Conservation (phyloP, 2,329 filamentous ascomycete species). For the Dothistroma pini region DNA sequence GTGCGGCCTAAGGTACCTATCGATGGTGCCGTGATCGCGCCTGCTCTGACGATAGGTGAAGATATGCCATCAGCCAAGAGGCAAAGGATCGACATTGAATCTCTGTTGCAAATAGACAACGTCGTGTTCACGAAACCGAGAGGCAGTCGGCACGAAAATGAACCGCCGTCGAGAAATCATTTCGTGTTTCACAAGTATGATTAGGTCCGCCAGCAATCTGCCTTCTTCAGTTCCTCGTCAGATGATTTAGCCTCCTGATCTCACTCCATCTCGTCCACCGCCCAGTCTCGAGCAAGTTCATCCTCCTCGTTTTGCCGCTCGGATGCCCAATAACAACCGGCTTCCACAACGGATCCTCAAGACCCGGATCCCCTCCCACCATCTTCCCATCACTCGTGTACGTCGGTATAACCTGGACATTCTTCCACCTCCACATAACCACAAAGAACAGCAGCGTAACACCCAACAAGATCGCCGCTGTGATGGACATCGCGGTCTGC, state of each 20-base stretch:
- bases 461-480: slow-evolving; percentile 62
- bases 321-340: slow-evolving; percentile 70
- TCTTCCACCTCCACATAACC: slow-evolving; percentile 62
- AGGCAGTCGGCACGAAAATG: too few species aligned
- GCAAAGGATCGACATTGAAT: too few species aligned
- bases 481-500: slow-evolving; percentile 63
- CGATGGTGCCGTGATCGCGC: too few species aligned
- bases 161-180: background rate
- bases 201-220: background rate
- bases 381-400: slow-evolving; percentile 43
- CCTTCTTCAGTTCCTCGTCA: slow-evolving; percentile 19
- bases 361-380: slow-evolving; percentile 41
- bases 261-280: slow-evolving; percentile 67
- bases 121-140: too few species aligned
- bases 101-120: too few species aligned
- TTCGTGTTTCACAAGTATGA: background rate
- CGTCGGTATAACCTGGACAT: slow-evolving; percentile 64
- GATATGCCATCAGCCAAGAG: too few species aligned
- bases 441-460: slow-evolving; percentile 61
- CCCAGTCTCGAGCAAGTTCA: slow-evolving; percentile 70
- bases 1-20: too few species aligned
- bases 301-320: slow-evolving; percentile 62
- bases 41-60: too few species aligned
- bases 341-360: slow-evolving; percentile 60
- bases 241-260: slow-evolving; percentile 53